Evolutionary conservation across 2,329 filamentous ascomycete genomes (phyloP).

Genomic region (Diaporthe sp.): DNA sequence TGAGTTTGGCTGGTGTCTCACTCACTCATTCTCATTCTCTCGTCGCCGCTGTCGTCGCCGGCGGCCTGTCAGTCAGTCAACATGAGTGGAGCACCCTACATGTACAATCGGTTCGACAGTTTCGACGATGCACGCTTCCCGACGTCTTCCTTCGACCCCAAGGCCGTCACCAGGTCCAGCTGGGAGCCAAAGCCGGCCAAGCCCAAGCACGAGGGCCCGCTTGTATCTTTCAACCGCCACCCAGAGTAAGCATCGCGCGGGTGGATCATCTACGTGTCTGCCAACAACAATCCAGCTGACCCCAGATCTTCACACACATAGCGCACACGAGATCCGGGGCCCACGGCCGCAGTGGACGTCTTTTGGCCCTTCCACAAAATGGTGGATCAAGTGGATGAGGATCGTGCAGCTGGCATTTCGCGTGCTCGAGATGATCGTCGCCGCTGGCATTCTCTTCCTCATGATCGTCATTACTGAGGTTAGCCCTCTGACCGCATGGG

Average conservation of each 20-base stretch:
- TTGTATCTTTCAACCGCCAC: constrained; percentile 87
- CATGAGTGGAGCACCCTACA: constrained; percentile 70
- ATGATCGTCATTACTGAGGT: constrained; percentile 83
- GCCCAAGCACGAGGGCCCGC: constrained; percentile 79
- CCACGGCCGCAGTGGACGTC: constrained; percentile 73
- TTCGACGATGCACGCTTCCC: constrained; percentile 64
- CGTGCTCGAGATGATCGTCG: constrained; percentile 75
- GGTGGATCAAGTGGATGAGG: constrained; percentile 77
- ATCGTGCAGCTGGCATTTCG: constrained; percentile 78
- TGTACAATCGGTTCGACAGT: constrained; percentile 72
- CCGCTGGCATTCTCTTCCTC: constrained; percentile 79
- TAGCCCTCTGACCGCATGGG: constrained; percentile 76
- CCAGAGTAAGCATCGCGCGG: constrained; percentile 76
- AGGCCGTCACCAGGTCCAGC: constrained; percentile 85
- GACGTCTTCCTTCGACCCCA: constrained; percentile 82
- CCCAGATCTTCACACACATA: constrained; percentile 46
- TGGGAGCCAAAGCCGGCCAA: constrained; percentile 74
- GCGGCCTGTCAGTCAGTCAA: constrained; percentile 7
- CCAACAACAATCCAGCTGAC: constrained; percentile 32
- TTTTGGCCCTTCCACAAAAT: constrained; percentile 80
- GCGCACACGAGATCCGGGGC: constrained; percentile 74
- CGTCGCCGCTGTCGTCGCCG: neutral
- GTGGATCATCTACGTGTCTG: neutral
- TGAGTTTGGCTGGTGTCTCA: neutral
- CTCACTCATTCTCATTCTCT: neutral